Conservation (phyloP, 805 yeast genomes). For the Nematodospora valgi region DNA sequence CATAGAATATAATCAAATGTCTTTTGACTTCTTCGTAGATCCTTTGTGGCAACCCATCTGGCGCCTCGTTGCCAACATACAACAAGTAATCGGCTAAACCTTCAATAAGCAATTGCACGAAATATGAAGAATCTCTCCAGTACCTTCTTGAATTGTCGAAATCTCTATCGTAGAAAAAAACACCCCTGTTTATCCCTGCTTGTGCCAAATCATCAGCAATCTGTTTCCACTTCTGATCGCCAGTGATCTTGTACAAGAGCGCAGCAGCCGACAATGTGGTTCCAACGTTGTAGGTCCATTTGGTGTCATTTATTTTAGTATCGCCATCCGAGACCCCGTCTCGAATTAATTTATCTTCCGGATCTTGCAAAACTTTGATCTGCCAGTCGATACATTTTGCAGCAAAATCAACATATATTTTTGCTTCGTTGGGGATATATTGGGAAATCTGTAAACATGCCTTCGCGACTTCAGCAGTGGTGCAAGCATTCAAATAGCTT, state of each 20-base stretch:
- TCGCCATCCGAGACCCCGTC: conserved; percentile 57
- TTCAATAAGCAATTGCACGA: conserved; percentile 60
- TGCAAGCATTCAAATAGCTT: conserved; percentile 59
- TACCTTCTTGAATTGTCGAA: conserved; percentile 51
- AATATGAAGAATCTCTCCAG: conserved; percentile 64
- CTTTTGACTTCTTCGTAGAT: conserved; percentile 46
- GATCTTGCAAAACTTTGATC: conserved; percentile 48
- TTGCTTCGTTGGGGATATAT: conserved; percentile 47
- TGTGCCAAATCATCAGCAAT: conserved; percentile 48
- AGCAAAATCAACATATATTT: conserved; percentile 55
- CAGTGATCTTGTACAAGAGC: conserved; percentile 47
- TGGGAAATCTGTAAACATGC: conserved; percentile 56
- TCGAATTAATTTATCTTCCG: conserved; percentile 50
- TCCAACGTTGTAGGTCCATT: conserved; percentile 70
- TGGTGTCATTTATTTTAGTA: conserved; percentile 43
- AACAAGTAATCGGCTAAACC: conserved; percentile 65
- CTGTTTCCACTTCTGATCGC: conserved; percentile 47
- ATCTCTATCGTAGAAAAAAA: conserved; percentile 62
- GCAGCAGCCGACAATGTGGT: conserved; percentile 56
- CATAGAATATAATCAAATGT: conserved; percentile 55
- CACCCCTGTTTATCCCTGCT: conserved; percentile 56
- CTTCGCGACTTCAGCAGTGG: conserved; percentile 65
- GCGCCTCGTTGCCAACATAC: conserved; percentile 42
- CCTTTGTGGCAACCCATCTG: conserved; percentile 31
- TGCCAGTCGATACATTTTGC: conserved; percentile 58